Evolutionary conservation across 805 yeast genomes (phyloP), one percentile per base, ranked within the genome.

Genomic region (Saturnispora diversa): DNA sequence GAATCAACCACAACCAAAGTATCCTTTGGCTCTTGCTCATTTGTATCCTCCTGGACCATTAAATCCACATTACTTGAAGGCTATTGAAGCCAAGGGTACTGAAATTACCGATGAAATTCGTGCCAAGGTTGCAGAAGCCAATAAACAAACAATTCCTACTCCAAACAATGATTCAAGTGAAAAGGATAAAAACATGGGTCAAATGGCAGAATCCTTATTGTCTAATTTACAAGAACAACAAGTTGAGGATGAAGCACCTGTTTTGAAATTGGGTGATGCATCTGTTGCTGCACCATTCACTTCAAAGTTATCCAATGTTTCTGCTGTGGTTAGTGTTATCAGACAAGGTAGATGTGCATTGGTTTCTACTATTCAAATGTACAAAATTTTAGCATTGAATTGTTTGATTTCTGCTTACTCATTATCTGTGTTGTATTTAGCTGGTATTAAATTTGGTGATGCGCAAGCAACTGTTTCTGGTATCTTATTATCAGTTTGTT

Each of bases 241-340:
- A 50, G 64, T 65, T 40, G 84, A 77, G 24, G 80, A 74, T 36
- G 97, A 90, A 51, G 94, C 94, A 0, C 98, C 98, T 44, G 77
- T 82, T 35, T 74, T 92, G 66, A 92, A 92, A 62, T 70, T 92
- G 42, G 98, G 98, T 54, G 98, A 92, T 65, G 98, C 98, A 11
- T 88, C 97, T 19, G 96, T 94, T 54, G 98, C 98, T 41, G 98
- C 98, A 25, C 98, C 98, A 35, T 86, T 92, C 62, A 92, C 98
- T 15, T 88, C 97, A 19, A 92, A 92, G 60, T 74, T 92, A 49
- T 77, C 95, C 20, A 84, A 82, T 55, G 98, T 92, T 24, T 75
- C 88, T 41, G 81, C 98, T 42, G 96, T 92, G 42, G 84, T 95
- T 39, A 81, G 87, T 58, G 84, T 92, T 50, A 76, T 92, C 51